phyloP scores from a whole-genome alignment of 306 rosid species.

The Begonia fuchsioides region DNA sequence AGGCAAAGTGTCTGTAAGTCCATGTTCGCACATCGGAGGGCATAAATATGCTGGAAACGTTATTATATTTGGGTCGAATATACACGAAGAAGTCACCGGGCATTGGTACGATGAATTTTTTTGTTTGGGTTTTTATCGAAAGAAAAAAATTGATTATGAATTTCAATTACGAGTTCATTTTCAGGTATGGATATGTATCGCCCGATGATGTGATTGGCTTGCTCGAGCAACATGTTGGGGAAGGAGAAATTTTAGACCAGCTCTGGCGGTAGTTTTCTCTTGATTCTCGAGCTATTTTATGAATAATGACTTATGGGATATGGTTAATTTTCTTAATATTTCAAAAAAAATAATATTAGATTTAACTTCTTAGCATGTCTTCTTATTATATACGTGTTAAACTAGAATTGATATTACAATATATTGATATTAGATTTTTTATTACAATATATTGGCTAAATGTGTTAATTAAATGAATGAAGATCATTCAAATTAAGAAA shows the following conservation, averaged over 20 bases:
- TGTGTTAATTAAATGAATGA: too few species aligned
- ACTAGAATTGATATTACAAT: too few species aligned
- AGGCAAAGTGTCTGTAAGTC: conserved; percentile 72
- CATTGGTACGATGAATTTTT: conserved; percentile 51
- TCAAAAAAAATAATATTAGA: too few species aligned
- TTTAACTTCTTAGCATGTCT: too few species aligned
- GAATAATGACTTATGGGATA: too few species aligned
- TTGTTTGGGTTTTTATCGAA: background rate
- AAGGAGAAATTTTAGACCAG: conserved; percentile 51
- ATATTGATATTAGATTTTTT: too few species aligned
- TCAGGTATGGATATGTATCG: conserved; percentile 89
- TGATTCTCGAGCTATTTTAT: background rate
- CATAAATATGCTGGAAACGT: conserved; percentile 85
- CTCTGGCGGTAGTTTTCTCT: conserved; percentile 63
- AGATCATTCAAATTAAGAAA: too few species aligned
- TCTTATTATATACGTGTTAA: too few species aligned
- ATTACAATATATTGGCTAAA: too few species aligned
- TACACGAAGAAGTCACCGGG: conserved; percentile 55
- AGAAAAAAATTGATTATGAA: too few species aligned
- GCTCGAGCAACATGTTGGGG: conserved; percentile 65
- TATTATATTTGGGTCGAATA: conserved; percentile 52
- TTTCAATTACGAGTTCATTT: conserved; percentile 2
- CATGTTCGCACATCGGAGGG: conserved; percentile 93
- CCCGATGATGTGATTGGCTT: conserved; percentile 65
- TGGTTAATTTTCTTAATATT: too few species aligned